Base-by-base conservation (phyloP, 2,329 filamentous ascomycete species). In the Bretziella fagacearum region DNA sequence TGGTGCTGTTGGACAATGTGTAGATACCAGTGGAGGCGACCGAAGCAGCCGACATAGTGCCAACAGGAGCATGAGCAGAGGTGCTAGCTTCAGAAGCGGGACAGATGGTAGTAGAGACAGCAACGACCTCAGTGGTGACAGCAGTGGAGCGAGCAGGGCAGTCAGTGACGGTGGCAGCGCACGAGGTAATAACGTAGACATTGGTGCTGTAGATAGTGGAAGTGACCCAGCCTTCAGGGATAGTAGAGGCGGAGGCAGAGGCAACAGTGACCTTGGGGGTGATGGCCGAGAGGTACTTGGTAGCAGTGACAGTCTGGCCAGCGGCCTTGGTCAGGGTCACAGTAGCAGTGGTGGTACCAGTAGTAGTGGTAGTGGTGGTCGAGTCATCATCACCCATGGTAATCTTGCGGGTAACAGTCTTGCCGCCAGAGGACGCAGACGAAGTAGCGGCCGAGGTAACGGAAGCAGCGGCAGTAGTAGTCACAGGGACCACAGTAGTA, bases 101-200 rank as follows among this genome's bases (percentile, higher is more conserved):
- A 62, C 68, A 70, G 53, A 70, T 59, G 25, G 60, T 63, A 51
- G 59, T 60, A 51, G 61, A 63, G 52, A 66, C 55, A 33, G 58
- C 55, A 42, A 65, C 55, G 29, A 60, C 63, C 53, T 65, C 56
- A 49, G 64, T 67, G 50, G 18, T 17, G 13, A 41, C 45, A 29
- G 36, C 18, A 15, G 43, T 44, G n/a, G 27, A 47, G 35, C 27
- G 26, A 10, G 36, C 44, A 18, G 48, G 44, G 44, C 44, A 46
- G 44, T 47, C 35, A 39, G 47, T 51, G 27, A 37, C 51, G 18
- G 41, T 46, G 25, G 29, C 43, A 37, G 51, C 22, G 37, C 48
- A 45, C 25, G 27, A 41, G 39, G 52, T 50, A 23, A 47, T 18
- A 26, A 43, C 49, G 35, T 47, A 43, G 26, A 29, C 37, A 5